Conservation (phyloP, 768 basidiomycete species). For the Peribolospora kevripleyi region DNA sequence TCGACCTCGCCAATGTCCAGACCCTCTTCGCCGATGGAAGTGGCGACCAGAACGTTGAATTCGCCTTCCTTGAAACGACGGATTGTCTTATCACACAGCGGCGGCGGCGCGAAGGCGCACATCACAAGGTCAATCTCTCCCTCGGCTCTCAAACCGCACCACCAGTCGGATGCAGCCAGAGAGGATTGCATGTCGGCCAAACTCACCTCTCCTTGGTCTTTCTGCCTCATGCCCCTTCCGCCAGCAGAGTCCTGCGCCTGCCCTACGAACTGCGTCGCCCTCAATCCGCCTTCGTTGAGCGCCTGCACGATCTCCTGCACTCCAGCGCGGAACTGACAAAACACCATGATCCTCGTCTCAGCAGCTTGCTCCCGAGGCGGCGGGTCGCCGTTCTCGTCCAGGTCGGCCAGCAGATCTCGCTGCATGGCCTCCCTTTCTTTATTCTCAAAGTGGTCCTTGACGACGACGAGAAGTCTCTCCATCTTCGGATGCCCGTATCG, state of each 20-base stretch:
- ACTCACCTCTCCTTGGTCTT: constrained; percentile 63
- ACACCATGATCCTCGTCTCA: constrained; percentile 68
- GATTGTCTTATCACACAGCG: constrained; percentile 35
- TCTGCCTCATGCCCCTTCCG: constrained; percentile 68
- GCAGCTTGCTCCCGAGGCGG: constrained; percentile 9
- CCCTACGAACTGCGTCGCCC: constrained; percentile 67
- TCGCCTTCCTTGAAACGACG: constrained; percentile 61
- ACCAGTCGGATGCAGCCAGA: neutral
- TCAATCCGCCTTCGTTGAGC: constrained; percentile 45
- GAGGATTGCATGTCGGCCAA: neutral
- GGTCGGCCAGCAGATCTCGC: constrained; percentile 12
- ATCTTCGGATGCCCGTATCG: constrained; percentile 58
- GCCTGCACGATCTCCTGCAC: constrained; percentile 74
- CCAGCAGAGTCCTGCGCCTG: constrained; percentile 67
- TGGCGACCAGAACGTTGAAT: constrained; percentile 80
- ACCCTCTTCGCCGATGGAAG: constrained; percentile 93
- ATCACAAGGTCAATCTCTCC: neutral
- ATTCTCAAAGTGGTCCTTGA: constrained; percentile 54
- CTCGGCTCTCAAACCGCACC: too few relatives aligned
- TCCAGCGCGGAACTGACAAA: constrained; percentile 66
- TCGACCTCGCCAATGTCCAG: constrained; percentile 96
- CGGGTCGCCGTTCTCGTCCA: constrained; percentile 23
- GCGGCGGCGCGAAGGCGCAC: neutral
- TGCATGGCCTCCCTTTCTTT: constrained; percentile 16
- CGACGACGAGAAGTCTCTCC: constrained; percentile 47